Evolutionary conservation across 2,329 filamentous ascomycete genomes (phyloP).

Genomic region (Nigrograna mackinnonii): DNA sequence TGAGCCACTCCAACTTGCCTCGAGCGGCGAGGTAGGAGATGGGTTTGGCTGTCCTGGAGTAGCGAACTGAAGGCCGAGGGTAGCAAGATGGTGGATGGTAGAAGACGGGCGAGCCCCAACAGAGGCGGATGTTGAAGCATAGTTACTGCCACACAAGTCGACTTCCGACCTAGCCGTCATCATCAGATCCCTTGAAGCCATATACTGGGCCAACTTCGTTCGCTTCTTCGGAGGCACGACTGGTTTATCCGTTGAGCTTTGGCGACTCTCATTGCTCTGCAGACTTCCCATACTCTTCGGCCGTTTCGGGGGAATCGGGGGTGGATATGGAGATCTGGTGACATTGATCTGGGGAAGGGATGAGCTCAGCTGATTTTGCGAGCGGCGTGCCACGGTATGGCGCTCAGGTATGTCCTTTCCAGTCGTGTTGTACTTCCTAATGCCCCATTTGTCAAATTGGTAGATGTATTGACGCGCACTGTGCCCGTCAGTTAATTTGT

Average conservation of each 20-base stretch:
- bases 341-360: not conserved
- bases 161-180: not conserved
- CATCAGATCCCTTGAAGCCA: slow-evolving; percentile 6
- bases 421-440: slow-evolving; percentile 10
- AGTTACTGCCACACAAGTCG: not conserved
- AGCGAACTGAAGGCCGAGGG: slow-evolving; percentile 2
- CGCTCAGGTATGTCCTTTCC: not conserved
- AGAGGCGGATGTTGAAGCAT: not conserved
- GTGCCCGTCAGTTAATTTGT: not conserved
- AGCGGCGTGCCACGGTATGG: not conserved
- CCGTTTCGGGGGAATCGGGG: slow-evolving; percentile 3
- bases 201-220: slow-evolving; percentile 7
- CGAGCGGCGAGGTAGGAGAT: not conserved
- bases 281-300: slow-evolving; percentile 11
- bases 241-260: slow-evolving; percentile 5
- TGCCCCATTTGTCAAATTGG: slow-evolving; percentile 11
- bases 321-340: not conserved
- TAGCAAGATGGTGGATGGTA: slow-evolving; percentile 1
- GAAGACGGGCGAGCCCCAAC: not conserved
- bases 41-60: not conserved
- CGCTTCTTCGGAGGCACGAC: slow-evolving; percentile 12
- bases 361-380: slow-evolving; percentile 1
- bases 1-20: not conserved
- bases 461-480: slow-evolving; percentile 12
- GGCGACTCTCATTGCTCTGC: slow-evolving; percentile 3